Evolutionary conservation across 2,329 filamentous ascomycete species (phyloP), one percentile per base, ranked within the genome.

Genomic region (Phialocephala subalpina): DNA sequence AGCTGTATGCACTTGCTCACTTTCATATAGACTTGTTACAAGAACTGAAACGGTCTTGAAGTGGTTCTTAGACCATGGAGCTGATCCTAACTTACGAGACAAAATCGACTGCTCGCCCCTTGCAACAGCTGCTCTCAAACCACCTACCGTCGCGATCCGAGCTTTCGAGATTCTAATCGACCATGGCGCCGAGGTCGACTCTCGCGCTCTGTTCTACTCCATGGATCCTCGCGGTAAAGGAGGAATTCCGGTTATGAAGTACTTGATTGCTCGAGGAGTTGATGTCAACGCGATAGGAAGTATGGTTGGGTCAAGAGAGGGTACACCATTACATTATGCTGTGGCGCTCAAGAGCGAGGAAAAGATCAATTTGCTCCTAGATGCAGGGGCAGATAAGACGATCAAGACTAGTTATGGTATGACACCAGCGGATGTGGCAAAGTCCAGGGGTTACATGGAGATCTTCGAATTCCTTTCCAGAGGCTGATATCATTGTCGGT

Each of bases 51-150:
- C 20, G 18, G 1, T 18, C 8, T 29, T 55, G 1, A 33, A 42
- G 49, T 55, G 59, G 59, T 27, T 61, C 7, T 42, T 61, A n/a
- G 59, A 61, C 25, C 59, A 61, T 55, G 59, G 47, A 55, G 59
- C 59, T 8, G 59, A 61, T 42, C 59, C 59, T 1, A 61, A 55
- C 20, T 1, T 61, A 1, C 47, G 2, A 3, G 59, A 47, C 12
- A 55, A 25, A 35, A 55, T 22, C 40, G 3, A n/a, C 47, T 55
- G 38, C 59, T n/a, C 59, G n/a, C 6, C 35, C 29, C 47, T 61
- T 6, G 47, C 20, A 22, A 61, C 59, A 14, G 59, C 59, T 20
- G 59, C 59, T 14, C 47, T 61, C 11, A 6, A 42, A 2, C 59
- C 59, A n/a, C n/a, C n/a, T n/a, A n/a, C n/a, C n/a, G n/a, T n/a